Evolutionary conservation across 495 filamentous ascomycete genomes (phyloP), one percentile per base, ranked within the genome.

Genomic region (Trichoderma erinaceum): DNA sequence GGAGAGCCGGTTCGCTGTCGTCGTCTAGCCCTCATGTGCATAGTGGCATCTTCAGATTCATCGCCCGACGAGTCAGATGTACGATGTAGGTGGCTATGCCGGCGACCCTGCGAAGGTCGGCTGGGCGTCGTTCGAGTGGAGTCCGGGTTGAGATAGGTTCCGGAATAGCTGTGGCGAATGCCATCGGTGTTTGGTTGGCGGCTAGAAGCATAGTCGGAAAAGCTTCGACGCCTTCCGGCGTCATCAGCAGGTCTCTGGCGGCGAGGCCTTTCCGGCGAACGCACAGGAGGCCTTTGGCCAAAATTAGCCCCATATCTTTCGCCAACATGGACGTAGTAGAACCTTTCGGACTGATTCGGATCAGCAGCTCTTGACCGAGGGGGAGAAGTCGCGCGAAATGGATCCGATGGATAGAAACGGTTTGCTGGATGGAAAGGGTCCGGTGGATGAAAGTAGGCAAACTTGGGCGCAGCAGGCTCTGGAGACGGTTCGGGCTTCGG

Each of bases 31-130:
- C 61, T 66, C 25, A 61, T 63, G 29, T 67, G 66, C 12, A 64
- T 41, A 13, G 66, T 25, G 23, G 63, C 63, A 11, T 67, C 56
- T 16, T 11, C 58, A 29, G 67, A 58, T 44, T 68, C 65, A 66
- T 68, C 66, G 35, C 65, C 69, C 11, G 70, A 66, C 15, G 61
- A 41, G 61, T 66, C 52, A 21, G 66, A 61, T 12, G 66, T 44
- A 41, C 71, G 73, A 21, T 67, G 70, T 18, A 73, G 46, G 29
- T 76, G 72, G 61, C 75, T 77, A 66, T 76, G 75, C 12, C 75
- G 74, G 32, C 72, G 75, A 16, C 68, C 65, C 10, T 64, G 56
- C 4, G 67, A 46, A 6, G 73, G 64, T 12, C 69, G 71, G 21
- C 56, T 73, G 25, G 56, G 56, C 8, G 56, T 61, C 27, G 56